Conservation (phyloP, 2,329 filamentous ascomycete species). For the Exophiala calicioides region DNA sequence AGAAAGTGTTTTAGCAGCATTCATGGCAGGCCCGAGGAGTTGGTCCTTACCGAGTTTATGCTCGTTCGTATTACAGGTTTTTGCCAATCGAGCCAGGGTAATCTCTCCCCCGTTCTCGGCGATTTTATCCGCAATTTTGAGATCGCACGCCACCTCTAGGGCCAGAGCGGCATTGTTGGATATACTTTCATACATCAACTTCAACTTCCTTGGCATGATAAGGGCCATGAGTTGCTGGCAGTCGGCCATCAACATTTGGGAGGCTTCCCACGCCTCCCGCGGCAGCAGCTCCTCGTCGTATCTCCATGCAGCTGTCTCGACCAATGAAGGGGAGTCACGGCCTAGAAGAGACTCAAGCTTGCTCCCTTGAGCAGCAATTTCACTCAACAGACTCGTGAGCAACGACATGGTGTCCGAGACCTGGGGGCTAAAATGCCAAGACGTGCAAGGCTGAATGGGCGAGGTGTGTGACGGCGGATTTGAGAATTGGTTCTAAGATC, state of each 20-base stretch:
- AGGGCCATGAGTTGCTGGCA: constrained; percentile 4
- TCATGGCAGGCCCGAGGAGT: too few species aligned
- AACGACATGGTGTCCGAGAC: too few species aligned
- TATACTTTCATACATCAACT: constrained; percentile 10
- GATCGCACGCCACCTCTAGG: constrained; percentile 1
- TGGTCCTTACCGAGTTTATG: too few species aligned
- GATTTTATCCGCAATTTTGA: constrained; percentile 4
- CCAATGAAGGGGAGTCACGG: constrained; percentile 1
- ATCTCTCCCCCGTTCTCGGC: too few species aligned
- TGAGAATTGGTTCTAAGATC: too few species aligned
- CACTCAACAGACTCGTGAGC: too few species aligned
- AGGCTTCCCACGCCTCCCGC: constrained; percentile 1
- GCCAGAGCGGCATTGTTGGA: constrained; percentile 8
- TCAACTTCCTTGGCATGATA: constrained; percentile 3
- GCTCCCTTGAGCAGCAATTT: not conserved
- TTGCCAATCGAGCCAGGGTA: too few species aligned
- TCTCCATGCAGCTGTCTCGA: constrained; percentile 1
- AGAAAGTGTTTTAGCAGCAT: too few species aligned
- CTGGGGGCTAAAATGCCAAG: too few species aligned
- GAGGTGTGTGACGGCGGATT: too few species aligned
- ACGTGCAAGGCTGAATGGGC: too few species aligned
- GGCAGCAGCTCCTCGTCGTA: constrained; percentile 4
- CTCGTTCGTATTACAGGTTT: too few species aligned
- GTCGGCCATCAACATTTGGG: not conserved
- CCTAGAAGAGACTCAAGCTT: constrained; percentile 1